phyloP scores from a whole-genome alignment of 2,329 filamentous ascomycete genomes.

The Coniella vitis region DNA sequence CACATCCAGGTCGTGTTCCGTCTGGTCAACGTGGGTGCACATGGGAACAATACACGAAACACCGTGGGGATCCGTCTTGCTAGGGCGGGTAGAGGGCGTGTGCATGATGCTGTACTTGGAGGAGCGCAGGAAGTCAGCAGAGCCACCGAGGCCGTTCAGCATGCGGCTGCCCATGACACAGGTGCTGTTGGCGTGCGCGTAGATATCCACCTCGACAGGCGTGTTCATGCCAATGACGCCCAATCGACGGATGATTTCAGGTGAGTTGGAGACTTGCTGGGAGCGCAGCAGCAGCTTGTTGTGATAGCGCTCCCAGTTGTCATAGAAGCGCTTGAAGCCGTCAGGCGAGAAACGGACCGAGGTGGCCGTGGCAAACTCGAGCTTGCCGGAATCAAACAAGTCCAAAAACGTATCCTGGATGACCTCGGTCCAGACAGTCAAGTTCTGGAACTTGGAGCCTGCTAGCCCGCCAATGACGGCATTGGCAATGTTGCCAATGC shows the following conservation, averaged over 20 bases:
- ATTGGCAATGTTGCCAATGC: conserved; percentile 91
- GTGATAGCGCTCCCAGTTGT: conserved; percentile 72
- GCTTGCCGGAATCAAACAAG: conserved; percentile 79
- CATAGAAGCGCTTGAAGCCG: conserved; percentile 86
- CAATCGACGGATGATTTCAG: conserved; percentile 81
- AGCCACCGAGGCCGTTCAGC: conserved; percentile 79
- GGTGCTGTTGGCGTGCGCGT: conserved; percentile 86
- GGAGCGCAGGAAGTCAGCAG: conserved; percentile 72
- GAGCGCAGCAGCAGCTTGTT: conserved; percentile 78
- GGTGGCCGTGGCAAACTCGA: conserved; percentile 86
- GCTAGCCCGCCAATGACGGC: conserved; percentile 80
- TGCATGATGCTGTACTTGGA: conserved; percentile 91
- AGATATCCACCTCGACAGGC: conserved; percentile 88
- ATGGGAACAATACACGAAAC: conserved; percentile 88
- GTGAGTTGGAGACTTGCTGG: conserved; percentile 84
- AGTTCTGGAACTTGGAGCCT: conserved; percentile 75
- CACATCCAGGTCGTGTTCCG: conserved; percentile 88
- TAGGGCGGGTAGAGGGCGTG: conserved; percentile 73
- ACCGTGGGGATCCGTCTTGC: conserved; percentile 75
- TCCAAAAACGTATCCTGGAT: conserved; percentile 87
- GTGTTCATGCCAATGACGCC: conserved; percentile 95
- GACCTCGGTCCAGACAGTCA: conserved; percentile 91
- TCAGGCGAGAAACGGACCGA: conserved; percentile 87
- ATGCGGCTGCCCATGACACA: conserved; percentile 85
- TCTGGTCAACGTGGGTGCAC: conserved; percentile 89